These are phyloP conservation scores for Gamsiella multidivaricata DNA, from an alignment of 192 early-diverging fungal genomes.

Conservation along the genomic window DNA sequence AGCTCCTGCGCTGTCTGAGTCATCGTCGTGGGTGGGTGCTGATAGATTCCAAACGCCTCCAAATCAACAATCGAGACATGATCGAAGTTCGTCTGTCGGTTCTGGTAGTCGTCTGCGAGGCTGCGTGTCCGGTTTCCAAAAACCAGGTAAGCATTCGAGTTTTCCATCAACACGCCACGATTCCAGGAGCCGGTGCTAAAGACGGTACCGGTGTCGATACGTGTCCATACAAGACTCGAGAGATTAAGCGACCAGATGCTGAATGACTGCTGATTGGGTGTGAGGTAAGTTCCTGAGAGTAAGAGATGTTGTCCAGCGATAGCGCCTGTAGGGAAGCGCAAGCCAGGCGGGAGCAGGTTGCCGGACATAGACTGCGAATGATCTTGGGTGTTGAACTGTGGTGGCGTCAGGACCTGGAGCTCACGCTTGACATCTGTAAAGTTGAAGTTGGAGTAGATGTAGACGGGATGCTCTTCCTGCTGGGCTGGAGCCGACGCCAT, in stretches of 20 bases:
- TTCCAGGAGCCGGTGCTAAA: slow-evolving; percentile 82
- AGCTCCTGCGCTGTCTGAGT: slow-evolving; percentile 61
- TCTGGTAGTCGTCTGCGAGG: slow-evolving; percentile 79
- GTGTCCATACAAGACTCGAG: slow-evolving; percentile 65
- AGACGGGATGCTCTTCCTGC: slow-evolving; percentile 56
- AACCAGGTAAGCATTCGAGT: slow-evolving; percentile 69
- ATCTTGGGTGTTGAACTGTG: slow-evolving; percentile 68
- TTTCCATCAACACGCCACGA: slow-evolving; percentile 68
- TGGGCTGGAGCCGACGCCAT: slow-evolving; percentile 15
- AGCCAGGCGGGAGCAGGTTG: slow-evolving; percentile 73
- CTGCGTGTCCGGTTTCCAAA: slow-evolving; percentile 75
- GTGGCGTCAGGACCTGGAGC: slow-evolving; percentile 69
- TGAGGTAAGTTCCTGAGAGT: slow-evolving; percentile 77
- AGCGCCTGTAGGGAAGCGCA: slow-evolving; percentile 77
- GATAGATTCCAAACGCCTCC: slow-evolving; percentile 74
- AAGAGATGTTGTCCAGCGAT: slow-evolving; percentile 72
- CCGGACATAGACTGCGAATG: slow-evolving; percentile 72
- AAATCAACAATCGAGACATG: slow-evolving; percentile 74
- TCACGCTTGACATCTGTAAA: slow-evolving; percentile 78
- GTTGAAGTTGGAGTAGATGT: slow-evolving; percentile 82
- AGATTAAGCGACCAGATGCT: slow-evolving; percentile 75
- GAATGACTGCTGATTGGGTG: slow-evolving; percentile 68
- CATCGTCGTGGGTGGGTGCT: slow-evolving; percentile 59
- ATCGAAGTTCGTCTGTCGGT: slow-evolving; percentile 78
- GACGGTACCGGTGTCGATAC: slow-evolving; percentile 70